Percentiles rank a stretch among this genome's conserved stretches.
Evolutionary conservation across 306 rosid genomes (phyloP).

Genomic region (Carpinus fangiana): DNA sequence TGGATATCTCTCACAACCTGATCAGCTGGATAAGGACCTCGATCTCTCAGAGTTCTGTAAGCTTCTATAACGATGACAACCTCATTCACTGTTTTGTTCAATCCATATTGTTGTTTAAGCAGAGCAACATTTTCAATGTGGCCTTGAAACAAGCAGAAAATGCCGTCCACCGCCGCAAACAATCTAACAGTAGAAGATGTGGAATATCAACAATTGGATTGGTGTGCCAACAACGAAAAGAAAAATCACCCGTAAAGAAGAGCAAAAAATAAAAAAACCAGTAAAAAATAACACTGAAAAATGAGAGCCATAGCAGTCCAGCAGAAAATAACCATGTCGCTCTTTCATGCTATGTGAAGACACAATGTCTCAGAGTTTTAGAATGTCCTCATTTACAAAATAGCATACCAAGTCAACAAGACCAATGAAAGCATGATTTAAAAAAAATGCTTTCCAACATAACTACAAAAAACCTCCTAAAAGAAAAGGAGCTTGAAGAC

Average conservation of each 20-base stretch:
- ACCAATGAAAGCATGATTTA: not conserved
- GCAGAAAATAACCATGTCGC: not conserved
- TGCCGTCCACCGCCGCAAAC: slow-evolving; percentile 96
- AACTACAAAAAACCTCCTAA: too few species aligned
- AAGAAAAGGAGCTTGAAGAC: not conserved
- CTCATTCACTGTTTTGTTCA: slow-evolving; percentile 86
- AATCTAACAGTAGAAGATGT: slow-evolving; percentile 46
- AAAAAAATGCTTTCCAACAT: too few species aligned
- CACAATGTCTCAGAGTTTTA: not conserved
- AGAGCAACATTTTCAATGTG: slow-evolving; percentile 78
- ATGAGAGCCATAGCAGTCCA: not conserved
- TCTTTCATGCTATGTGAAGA: not conserved
- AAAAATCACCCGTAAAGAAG: not conserved
- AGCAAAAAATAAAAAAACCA: not conserved
- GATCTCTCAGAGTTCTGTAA: slow-evolving; percentile 87
- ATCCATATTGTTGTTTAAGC: slow-evolving; percentile 95
- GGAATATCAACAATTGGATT: not conserved
- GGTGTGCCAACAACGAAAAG: not conserved
- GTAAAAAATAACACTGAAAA: not conserved
- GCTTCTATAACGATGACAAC: slow-evolving; percentile 86
- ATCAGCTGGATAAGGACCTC: slow-evolving; percentile 93
- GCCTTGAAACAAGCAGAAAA: slow-evolving; percentile 97
- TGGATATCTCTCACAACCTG: slow-evolving; percentile 97
- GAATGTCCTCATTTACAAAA: not conserved
- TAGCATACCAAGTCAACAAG: not conserved